Conservation (phyloP, 2,329 filamentous ascomycete species). For the Talaromyces sp. region DNA sequence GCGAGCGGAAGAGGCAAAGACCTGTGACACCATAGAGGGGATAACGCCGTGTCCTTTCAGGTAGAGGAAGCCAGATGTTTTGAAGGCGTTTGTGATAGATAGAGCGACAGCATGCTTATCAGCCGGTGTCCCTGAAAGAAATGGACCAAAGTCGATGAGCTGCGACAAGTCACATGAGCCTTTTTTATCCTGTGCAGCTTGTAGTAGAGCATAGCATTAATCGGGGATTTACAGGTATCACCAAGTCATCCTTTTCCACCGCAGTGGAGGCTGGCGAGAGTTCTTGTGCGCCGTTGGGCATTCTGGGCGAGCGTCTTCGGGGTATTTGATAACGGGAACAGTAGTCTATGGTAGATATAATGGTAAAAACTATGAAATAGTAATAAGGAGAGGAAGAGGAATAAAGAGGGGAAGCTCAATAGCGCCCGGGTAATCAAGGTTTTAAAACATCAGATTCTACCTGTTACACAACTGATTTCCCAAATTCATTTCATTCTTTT, state of each 20-base stretch:
- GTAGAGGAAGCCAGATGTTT: slow-evolving; percentile 86
- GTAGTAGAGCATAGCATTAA: not conserved
- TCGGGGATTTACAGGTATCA: slow-evolving; percentile 41
- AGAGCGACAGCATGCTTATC: slow-evolving; percentile 68
- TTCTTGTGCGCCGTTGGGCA: slow-evolving; percentile 14
- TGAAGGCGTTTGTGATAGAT: slow-evolving; percentile 77
- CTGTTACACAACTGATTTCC: too few relatives aligned
- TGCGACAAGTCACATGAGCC: slow-evolving; percentile 36
- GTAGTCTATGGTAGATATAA: too few relatives aligned
- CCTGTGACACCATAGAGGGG: slow-evolving; percentile 57
- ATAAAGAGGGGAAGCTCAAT: not conserved
- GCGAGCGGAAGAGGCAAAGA: slow-evolving; percentile 68
- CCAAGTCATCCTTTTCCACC: slow-evolving; percentile 48
- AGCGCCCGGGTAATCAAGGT: too few relatives aligned
- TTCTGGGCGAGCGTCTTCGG: not conserved
- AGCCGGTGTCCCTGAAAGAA: slow-evolving; percentile 64
- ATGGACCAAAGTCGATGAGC: slow-evolving; percentile 78
- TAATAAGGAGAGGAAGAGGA: not conserved
- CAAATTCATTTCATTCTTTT: too few relatives aligned
- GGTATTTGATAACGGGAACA: too few relatives aligned
- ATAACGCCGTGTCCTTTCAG: slow-evolving; percentile 77
- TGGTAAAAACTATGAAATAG: not conserved
- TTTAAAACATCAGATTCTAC: too few relatives aligned
- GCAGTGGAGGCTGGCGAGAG: slow-evolving; percentile 32
- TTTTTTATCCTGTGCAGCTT: not conserved